These are phyloP conservation scores for Lentinus tigrinus DNA, from an alignment of 768 basidiomycete species.

Conservation along the genomic window DNA sequence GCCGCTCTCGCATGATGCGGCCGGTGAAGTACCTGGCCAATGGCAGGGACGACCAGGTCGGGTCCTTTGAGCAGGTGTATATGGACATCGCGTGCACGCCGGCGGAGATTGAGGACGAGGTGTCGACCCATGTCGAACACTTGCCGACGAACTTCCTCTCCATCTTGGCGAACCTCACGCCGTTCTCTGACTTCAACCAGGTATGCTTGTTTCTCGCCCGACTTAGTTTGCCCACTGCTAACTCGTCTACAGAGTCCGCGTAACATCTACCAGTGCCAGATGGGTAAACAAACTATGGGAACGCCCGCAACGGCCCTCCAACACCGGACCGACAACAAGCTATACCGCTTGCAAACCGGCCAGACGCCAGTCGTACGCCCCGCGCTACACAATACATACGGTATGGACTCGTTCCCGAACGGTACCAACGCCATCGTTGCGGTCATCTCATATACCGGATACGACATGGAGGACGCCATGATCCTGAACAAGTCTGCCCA, in stretches of 20 bases:
- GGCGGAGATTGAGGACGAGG: conserved; percentile 70
- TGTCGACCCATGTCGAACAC: conserved; percentile 91
- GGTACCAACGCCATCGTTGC: conserved; percentile 98
- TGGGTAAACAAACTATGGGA: conserved; percentile 99
- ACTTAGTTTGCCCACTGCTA: not conserved
- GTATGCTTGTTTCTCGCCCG: conserved; percentile 38
- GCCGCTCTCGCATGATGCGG: conserved; percentile 92
- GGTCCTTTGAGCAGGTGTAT: conserved; percentile 98
- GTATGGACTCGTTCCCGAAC: conserved; percentile 98
- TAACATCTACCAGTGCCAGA: conserved; percentile 96
- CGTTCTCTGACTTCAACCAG: conserved; percentile 99
- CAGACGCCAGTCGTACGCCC: conserved; percentile 96
- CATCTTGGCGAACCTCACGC: conserved; percentile 95
- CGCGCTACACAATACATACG: conserved; percentile 86
- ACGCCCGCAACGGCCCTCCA: conserved; percentile 90
- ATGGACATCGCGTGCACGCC: conserved; percentile 95
- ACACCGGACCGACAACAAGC: conserved; percentile 96
- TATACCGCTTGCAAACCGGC: conserved; percentile 92
- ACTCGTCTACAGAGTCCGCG: conserved; percentile 62
- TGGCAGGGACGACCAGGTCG: conserved; percentile 84
- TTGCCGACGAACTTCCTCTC: conserved; percentile 94
- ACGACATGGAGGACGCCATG: conserved; percentile 99
- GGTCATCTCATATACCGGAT: conserved; percentile 99
- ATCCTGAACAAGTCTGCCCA: conserved; percentile 98
- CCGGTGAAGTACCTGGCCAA: conserved; percentile 91